A percentile compares a stretch with the other conserved stretches of the same genome.
Conservation (phyloP, 495 filamentous ascomycete genomes). For the Lineolata rhizophorae region DNA sequence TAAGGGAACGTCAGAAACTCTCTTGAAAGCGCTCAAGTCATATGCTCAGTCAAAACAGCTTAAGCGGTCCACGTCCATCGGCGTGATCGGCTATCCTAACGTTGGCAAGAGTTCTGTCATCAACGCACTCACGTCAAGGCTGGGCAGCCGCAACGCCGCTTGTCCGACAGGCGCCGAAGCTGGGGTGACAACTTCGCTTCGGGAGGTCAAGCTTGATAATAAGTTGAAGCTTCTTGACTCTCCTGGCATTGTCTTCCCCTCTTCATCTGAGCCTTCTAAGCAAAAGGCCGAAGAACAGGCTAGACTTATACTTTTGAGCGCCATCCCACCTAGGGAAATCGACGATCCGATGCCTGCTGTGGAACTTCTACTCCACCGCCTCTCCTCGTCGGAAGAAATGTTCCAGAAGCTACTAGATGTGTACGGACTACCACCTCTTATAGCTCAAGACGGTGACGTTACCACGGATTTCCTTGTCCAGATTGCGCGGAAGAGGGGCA, state of each 20-base stretch:
- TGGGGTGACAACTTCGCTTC: constrained; percentile 73
- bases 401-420: constrained; percentile 54
- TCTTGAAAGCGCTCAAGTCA: constrained; percentile 81
- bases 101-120: constrained; percentile 95
- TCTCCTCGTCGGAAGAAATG: constrained; percentile 48
- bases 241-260: constrained; percentile 84
- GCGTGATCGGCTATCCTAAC: constrained; percentile 92
- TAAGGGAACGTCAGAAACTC: constrained; percentile 61
- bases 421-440: constrained; percentile 63
- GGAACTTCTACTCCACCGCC: constrained; percentile 51
- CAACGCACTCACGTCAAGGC: constrained; percentile 68
- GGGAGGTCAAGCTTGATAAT: constrained; percentile 83
- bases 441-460: constrained; percentile 39
- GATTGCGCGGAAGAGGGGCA: constrained; percentile 76
- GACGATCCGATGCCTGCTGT: constrained; percentile 78
- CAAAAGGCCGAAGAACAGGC: constrained; percentile 47
- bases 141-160: constrained; percentile 44
- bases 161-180: constrained; percentile 86
- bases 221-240: constrained; percentile 90
- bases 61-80: constrained; percentile 76
- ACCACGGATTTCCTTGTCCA: constrained; percentile 90
- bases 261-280: constrained; percentile 23
- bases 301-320: constrained; percentile 70
- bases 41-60: constrained; percentile 68
- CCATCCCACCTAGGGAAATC: constrained; percentile 82